Conservation (phyloP, 2,329 filamentous ascomycete genomes). For the Cryphonectria japonica region DNA sequence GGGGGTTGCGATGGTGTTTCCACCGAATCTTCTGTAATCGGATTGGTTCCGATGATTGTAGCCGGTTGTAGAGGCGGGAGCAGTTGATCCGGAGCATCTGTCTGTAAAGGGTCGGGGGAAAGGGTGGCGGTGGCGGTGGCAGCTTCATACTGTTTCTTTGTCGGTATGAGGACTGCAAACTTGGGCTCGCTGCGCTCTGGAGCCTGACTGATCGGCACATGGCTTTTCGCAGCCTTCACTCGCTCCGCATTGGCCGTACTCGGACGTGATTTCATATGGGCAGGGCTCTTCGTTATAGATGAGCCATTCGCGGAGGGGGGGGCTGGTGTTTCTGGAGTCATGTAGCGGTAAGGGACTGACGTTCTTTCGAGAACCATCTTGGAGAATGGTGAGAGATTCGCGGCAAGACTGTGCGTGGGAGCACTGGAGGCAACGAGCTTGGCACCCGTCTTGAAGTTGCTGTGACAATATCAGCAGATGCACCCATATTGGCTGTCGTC, state of each 20-base stretch:
- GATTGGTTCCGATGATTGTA: constrained; percentile 16
- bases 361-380: constrained; percentile 52
- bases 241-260: constrained; percentile 27
- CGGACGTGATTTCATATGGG: constrained; percentile 29
- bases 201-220: constrained; percentile 36
- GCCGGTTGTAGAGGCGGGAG: constrained; percentile 36
- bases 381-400: constrained; percentile 55
- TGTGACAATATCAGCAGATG: constrained; percentile 42
- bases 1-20: constrained; percentile 28
- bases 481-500: not conserved
- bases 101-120: not conserved
- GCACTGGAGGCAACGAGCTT: constrained; percentile 38
- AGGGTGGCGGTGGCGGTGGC: constrained; percentile 19
- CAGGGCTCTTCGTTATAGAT: constrained; percentile 35
- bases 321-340: constrained; percentile 42
- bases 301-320: constrained; percentile 37
- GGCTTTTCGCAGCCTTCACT: constrained; percentile 17
- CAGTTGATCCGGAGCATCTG: constrained; percentile 32
- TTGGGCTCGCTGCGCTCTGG: constrained; percentile 43
- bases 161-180: constrained; percentile 54
- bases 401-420: constrained; percentile 40
- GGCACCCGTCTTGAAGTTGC: constrained; percentile 61
- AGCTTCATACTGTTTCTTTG: constrained; percentile 42
- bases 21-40: constrained; percentile 10
- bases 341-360: constrained; percentile 45